Percentiles rank a stretch among this genome's conserved stretches.
Evolutionary conservation across 768 basidiomycete species (phyloP).

Genomic region (Porpolomopsis calyptriformis): DNA sequence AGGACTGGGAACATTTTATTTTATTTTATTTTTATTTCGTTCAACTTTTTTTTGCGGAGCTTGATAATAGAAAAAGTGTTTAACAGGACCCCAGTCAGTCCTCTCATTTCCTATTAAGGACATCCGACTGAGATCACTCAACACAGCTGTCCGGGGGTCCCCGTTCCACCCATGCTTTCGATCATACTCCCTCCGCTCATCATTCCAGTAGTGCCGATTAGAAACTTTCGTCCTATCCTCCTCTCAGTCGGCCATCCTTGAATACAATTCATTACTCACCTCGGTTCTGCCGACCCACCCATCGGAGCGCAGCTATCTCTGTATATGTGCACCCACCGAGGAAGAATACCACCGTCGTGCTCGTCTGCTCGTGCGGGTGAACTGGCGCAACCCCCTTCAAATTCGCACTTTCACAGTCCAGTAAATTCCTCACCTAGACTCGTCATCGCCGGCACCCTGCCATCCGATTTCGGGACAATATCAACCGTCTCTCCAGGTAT

Average conservation of each 20-base stretch:
- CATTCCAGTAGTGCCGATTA: slow-evolving; percentile 89
- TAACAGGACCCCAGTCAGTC: too few species aligned
- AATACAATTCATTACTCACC: slow-evolving; percentile 33
- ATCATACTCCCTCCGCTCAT: slow-evolving; percentile 68
- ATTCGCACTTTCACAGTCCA: not conserved
- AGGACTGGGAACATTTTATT: slow-evolving; percentile 28
- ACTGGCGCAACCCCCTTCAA: slow-evolving; percentile 21
- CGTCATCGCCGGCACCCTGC: slow-evolving; percentile 19
- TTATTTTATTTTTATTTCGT: too few species aligned
- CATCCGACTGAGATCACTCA: not conserved
- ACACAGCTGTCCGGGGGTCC: slow-evolving; percentile 14
- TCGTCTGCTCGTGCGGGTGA: slow-evolving; percentile 45
- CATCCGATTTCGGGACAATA: slow-evolving; percentile 40
- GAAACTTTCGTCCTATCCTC: slow-evolving; percentile 63
- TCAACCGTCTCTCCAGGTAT: slow-evolving; percentile 87
- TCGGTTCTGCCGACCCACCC: slow-evolving; percentile 79
- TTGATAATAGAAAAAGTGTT: slow-evolving; percentile 18
- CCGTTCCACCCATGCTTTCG: slow-evolving; percentile 49
- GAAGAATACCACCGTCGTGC: slow-evolving; percentile 91
- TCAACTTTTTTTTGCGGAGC: slow-evolving; percentile 46
- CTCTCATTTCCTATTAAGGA: too few species aligned
- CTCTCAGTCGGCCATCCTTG: slow-evolving; percentile 6
- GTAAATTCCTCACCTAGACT: slow-evolving; percentile 22
- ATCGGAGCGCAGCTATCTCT: slow-evolving; percentile 90
- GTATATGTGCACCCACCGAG: slow-evolving; percentile 96